Percentiles rank a stretch among this genome's conserved stretches.
phyloP scores from a whole-genome alignment of 2,329 filamentous ascomycete genomes.

The Aspergillus brunneoviolaceus region DNA sequence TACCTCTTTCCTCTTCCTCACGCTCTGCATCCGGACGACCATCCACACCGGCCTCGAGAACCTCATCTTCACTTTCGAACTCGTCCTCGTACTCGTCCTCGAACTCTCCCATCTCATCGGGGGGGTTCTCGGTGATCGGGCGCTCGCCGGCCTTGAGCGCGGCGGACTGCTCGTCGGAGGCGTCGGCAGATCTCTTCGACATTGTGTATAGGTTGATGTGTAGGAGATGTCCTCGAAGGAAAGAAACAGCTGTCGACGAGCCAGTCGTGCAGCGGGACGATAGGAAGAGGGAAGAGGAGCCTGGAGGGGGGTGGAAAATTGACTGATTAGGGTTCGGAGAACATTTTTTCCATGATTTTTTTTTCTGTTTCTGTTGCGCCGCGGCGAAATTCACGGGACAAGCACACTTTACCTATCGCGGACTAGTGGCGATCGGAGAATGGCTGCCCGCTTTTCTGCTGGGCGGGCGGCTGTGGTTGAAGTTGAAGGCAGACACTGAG shows the following conservation, averaged over 20 bases:
- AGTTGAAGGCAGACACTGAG: neutral
- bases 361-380: slow-evolving; percentile 27
- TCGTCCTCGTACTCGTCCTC: slow-evolving; percentile 91
- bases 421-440: slow-evolving; percentile 32
- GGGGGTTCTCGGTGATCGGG: slow-evolving; percentile 51
- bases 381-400: slow-evolving; percentile 24
- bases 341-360: slow-evolving; percentile 27
- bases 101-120: slow-evolving; percentile 61
- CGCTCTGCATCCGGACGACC: slow-evolving; percentile 88
- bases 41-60: slow-evolving; percentile 91
- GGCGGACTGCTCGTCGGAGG: slow-evolving; percentile 49
- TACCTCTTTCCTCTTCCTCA: slow-evolving; percentile 79
- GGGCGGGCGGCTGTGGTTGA: neutral
- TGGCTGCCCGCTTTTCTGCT: slow-evolving; percentile 21
- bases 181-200: slow-evolving; percentile 61
- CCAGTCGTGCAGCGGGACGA: slow-evolving; percentile 23
- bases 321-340: slow-evolving; percentile 21
- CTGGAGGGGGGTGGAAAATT: slow-evolving; percentile 9
- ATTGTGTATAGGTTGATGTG: slow-evolving; percentile 39
- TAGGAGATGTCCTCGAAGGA: neutral
- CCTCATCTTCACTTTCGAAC: slow-evolving; percentile 90
- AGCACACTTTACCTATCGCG: slow-evolving; percentile 33
- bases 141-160: slow-evolving; percentile 63
- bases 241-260: slow-evolving; percentile 14
- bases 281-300: slow-evolving; percentile 16